Evolutionary conservation across 305 asterid genomes (phyloP), one percentile per base, ranked within the genome.

Genomic region (Fraxinus angustifolia): DNA sequence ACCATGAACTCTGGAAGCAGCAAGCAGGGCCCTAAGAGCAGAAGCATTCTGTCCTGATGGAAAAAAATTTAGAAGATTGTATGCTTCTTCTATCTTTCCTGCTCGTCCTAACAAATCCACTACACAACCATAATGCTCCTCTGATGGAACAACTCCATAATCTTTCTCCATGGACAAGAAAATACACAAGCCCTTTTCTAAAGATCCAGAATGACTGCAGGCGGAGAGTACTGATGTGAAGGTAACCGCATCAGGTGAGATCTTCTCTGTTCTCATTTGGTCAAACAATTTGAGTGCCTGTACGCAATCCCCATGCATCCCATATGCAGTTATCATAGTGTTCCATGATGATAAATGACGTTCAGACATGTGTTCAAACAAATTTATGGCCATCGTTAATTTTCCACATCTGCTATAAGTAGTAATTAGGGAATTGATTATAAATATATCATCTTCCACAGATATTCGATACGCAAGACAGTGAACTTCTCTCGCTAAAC

Each of bases 91-190:
- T 0, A 90, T 71, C 85, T 82, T 78, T 23, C 93, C 95, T 48
- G 89, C 92, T 76, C 93, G 87, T 35, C 93, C 87, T 30, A 91
- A 79, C 86, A 90, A 42, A 73, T 91, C 95, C 84, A 91, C 92
- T 48, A 91, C 45, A 58, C 95, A 91, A 12, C 93, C 84, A 28
- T 84, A 91, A 80, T 91, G 95, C 83, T 91, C 93, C 36, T 87
- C 90, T 2, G 88, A 76, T 42, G 95, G 93, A 72, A 45, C 45
- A n/a, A 90, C 74, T 14, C 86, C 83, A 2, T 88, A 74, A 19
- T 88, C 89, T 19, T 83, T 88, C 80, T 77, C 86, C 93, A 90
- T 88, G 17, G 91, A 85, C 70, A 34, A 77, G 86, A 88, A 88
- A 28, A 81, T 80, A 8, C 14, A n/a, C 11, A 91, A 53, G n/a